These are phyloP conservation scores for Thermothielavioides terrestris DNA, from an alignment of 495 filamentous ascomycete species.

Conservation along the genomic window DNA sequence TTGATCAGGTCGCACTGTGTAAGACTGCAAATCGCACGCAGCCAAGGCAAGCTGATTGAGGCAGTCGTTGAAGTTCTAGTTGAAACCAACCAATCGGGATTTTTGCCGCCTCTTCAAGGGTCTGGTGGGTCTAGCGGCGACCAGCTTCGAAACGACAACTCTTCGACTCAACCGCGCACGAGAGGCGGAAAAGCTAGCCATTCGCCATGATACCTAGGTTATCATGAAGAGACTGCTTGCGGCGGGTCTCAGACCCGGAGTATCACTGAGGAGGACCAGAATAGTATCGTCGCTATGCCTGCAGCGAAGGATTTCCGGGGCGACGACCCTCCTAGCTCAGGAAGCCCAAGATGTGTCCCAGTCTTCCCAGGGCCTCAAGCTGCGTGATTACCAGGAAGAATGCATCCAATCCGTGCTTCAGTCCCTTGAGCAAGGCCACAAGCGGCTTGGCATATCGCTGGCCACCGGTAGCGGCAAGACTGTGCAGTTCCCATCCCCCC, in stretches of 20 bases:
- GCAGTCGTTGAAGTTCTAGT: too few relatives aligned
- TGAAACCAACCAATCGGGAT: background rate
- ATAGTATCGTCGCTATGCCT: background rate
- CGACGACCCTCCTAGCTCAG: background rate
- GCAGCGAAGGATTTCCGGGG: background rate
- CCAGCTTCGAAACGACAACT: background rate
- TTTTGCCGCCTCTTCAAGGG: background rate
- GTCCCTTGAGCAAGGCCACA: constrained; percentile 63
- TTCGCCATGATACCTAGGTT: background rate
- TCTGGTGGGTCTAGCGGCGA: background rate
- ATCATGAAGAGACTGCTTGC: background rate
- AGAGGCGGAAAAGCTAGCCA: background rate
- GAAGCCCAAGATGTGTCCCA: background rate
- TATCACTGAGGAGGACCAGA: background rate
- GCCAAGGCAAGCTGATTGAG: too few relatives aligned
- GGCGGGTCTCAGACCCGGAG: background rate
- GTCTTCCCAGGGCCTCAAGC: constrained; percentile 32
- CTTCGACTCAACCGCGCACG: background rate
- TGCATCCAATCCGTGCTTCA: constrained; percentile 79
- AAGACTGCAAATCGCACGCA: background rate
- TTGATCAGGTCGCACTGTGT: background rate
- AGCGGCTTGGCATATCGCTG: constrained; percentile 76
- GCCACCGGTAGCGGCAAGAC: constrained; percentile 94
- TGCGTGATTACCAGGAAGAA: constrained; percentile 77
- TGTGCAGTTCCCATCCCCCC: constrained; percentile 35